Evolutionary conservation across 768 basidiomycete species (phyloP), one percentile per base, ranked within the genome.

Genomic region (Amyloporia xantha): DNA sequence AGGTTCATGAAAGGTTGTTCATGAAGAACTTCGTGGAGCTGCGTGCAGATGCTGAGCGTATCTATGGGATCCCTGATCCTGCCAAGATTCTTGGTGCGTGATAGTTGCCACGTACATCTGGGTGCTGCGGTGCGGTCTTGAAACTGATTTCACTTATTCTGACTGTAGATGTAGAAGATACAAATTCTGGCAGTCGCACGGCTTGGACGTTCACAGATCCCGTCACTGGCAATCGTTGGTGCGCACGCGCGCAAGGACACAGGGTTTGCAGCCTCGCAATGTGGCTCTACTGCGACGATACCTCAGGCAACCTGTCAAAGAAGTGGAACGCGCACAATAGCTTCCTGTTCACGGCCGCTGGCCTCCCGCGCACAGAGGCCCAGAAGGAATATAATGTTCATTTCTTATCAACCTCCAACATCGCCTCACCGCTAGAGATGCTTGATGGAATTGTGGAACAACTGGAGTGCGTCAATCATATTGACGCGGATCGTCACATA

Each of bases 291-390:
- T 71, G 71, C 47, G 70, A 76, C 43, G 70, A 74, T 45, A 71
- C 68, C 0, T 74, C 71, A 0, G 73, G 72, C 0, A 74, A 76
- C 49, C 23, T 55, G 0, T 74, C 69, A 1, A 76, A 75, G 52
- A 71, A 72, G 51, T 75, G 72, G 71, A 75, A 75, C 49, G 62
- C 68, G 41, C 74, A 73, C 47, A 71, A 73, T 48, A 62, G 55
- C 3, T 67, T 69, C 37, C 60, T 72, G 0, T 65, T 71, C 41
- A 67, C 62, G 0, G 52, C 58, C 4, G 69, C 69, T n/a, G 69
- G 70, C 4, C 60, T 73, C 0, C 68, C 68, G 0, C 60, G 56
- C 0, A 41, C 49, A 6, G 26, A 64, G 1, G 43, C 52, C 0
- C 59, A 66, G 4, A 52, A 61, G 33, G 64, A 68, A 28, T 68